A percentile compares a stretch with the other conserved stretches of the same genome.
These are phyloP conservation scores for Teunomyces lycoperdinae DNA, from an alignment of 805 yeast species.

Conservation along the genomic window DNA sequence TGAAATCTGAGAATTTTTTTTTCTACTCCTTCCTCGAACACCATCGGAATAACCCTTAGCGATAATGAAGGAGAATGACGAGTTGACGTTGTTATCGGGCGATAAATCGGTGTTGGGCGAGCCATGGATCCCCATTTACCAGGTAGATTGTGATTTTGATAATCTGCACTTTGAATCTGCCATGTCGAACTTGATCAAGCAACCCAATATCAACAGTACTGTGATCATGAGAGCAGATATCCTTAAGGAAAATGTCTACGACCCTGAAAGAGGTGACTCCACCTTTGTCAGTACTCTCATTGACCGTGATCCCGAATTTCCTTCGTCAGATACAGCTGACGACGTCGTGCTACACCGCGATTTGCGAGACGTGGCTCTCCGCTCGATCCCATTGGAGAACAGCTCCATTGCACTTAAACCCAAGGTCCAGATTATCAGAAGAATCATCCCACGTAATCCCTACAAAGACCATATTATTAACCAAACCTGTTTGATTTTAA, in stretches of 20 bases:
- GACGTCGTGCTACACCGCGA: conserved; percentile 28
- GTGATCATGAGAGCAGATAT: conserved; percentile 88
- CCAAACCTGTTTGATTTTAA: conserved; percentile 70
- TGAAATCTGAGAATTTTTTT: neutral
- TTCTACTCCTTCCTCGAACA: neutral
- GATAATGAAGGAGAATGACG: conserved; percentile 2
- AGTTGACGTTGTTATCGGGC: conserved; percentile 1
- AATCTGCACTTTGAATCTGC: conserved; percentile 66
- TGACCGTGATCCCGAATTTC: conserved; percentile 31
- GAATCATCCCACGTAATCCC: conserved; percentile 91
- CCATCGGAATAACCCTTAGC: neutral
- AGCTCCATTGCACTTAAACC: conserved; percentile 25
- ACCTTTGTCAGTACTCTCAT: conserved; percentile 25
- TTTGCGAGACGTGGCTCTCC: conserved; percentile 30
- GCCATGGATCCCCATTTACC: conserved; percentile 62
- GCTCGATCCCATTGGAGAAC: conserved; percentile 25
- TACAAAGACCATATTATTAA: conserved; percentile 77
- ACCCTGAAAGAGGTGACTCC: conserved; percentile 28
- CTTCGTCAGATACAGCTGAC: conserved; percentile 18
- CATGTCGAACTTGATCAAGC: conserved; percentile 72
- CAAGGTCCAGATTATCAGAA: conserved; percentile 60
- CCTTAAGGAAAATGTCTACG: conserved; percentile 48
- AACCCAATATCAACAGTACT: conserved; percentile 90
- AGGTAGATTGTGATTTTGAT: conserved; percentile 46
- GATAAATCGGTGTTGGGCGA: conserved; percentile 49